phyloP scores from a whole-genome alignment of 805 yeast genomes.

The Saturnispora galanensis region DNA sequence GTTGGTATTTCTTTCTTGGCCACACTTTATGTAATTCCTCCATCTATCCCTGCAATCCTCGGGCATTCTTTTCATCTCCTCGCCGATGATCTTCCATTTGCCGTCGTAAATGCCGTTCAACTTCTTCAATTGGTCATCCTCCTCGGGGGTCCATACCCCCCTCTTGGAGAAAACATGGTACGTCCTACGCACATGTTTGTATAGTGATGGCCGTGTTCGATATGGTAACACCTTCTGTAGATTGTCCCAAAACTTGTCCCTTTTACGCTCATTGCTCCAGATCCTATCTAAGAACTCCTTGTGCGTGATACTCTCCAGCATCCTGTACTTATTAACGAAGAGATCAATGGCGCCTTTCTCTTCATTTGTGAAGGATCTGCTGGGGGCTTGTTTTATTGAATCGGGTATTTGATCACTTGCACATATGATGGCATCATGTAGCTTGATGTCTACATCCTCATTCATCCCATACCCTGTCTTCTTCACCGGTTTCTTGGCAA shows the following conservation, averaged over 20 bases:
- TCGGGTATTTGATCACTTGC: conserved; percentile 29
- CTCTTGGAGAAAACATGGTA: conserved; percentile 82
- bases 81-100: conserved; percentile 84
- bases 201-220: conserved; percentile 80
- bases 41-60: conserved; percentile 96
- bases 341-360: conserved; percentile 66
- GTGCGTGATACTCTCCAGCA: conserved; percentile 49
- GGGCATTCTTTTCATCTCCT: conserved; percentile 81
- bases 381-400: conserved; percentile 36
- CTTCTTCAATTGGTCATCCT: conserved; percentile 57
- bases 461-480: background rate
- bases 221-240: conserved; percentile 72
- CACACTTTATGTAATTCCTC: conserved; percentile 93
- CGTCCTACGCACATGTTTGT: conserved; percentile 84
- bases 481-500: background rate
- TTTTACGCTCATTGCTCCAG: conserved; percentile 77
- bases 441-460: background rate
- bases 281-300: conserved; percentile 71
- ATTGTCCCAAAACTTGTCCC: conserved; percentile 85
- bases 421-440: conserved; percentile 1
- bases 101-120: conserved; percentile 62
- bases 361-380: conserved; percentile 41
- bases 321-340: conserved; percentile 62
- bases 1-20: conserved; percentile 59
- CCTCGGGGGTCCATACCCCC: conserved; percentile 84